Evolutionary conservation across 176 grass and related monocot species (phyloP).

Genomic region (Oryza punctata): DNA sequence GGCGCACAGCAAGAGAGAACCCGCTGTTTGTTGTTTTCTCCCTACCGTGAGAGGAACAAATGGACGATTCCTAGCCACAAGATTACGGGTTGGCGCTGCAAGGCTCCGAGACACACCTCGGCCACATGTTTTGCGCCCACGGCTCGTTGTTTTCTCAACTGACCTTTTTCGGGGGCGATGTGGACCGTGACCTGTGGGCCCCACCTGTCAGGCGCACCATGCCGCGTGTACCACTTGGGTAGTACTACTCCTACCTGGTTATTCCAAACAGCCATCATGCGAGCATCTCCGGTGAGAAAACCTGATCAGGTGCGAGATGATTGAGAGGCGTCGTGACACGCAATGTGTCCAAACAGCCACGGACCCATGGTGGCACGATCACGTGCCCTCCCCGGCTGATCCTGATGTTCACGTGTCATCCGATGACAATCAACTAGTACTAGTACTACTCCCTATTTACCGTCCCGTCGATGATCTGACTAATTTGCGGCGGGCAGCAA

Average conservation of each 20-base stretch:
- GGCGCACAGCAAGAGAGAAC: neutral
- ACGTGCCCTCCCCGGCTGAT: too few species aligned
- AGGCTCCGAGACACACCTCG: neutral
- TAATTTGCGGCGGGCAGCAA: neutral
- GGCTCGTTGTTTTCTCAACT: neutral
- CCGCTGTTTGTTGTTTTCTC: neutral
- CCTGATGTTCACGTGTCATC: neutral
- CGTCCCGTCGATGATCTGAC: neutral
- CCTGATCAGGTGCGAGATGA: neutral
- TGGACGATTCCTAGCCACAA: neutral
- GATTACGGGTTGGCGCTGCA: neutral
- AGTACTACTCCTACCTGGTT: neutral
- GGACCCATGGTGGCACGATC: neutral
- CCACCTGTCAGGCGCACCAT: neutral
- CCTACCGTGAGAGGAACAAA: neutral
- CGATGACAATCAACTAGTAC: neutral
- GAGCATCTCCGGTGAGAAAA: neutral
- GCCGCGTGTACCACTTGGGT: neutral
- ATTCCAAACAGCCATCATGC: neutral
- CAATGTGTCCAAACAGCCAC: neutral
- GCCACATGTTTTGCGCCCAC: conserved; percentile 17
- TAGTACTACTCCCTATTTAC: neutral
- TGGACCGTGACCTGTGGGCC: neutral
- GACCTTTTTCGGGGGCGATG: neutral
- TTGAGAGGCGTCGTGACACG: neutral